Evolutionary conservation across 495 filamentous ascomycete genomes (phyloP), one percentile per base, ranked within the genome.

Genomic region (Neurospora intermedia): DNA sequence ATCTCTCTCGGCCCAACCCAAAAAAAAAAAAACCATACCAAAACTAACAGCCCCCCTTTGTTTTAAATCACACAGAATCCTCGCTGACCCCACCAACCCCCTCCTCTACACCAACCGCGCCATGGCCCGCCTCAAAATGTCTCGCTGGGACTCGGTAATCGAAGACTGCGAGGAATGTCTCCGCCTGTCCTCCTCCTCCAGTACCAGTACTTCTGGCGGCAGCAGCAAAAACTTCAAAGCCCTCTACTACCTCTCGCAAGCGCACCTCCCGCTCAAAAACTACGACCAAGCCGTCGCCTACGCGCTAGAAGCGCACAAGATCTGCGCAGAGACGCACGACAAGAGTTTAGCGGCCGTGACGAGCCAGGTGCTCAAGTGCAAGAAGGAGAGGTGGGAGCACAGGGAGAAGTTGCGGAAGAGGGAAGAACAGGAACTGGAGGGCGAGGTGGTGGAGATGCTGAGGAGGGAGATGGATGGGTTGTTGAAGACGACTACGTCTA

Each of bases 61-160:
- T 31, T 46, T 3, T 10, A 0, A 46, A 46, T 20, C 42, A 13
- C 16, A 9, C 76, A 85, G 83, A 23, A 88, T 93, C 54, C 85
- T 88, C 72, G 84, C 85, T 70, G 89, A 94, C 79, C 82, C 86
- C 7, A 81, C 77, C 8, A 92, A 91, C 77, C 85, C 88, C 1
- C 79, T 88, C 5, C 84, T 92, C 69, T 94, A 90, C 85, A 96
- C 95, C 40, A 99, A 99, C 84, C 92, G 96, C 70, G 92, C 95
- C 48, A 91, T 97, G 81, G 89, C 93, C 13, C 91, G 94, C 59
- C 84, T 96, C 59, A 89, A 88, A 77, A 86, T 96, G n/a, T 78
- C 59, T 80, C 84, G 85, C 77, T 94, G 89, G 87, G 86, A 92
- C n/a, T 86, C 80, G n/a, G 93, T 91, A 40, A 90, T 97, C 75